Evolutionary conservation across 495 filamentous ascomycete species (phyloP).

Genomic region (Clavariopsis aquatica): DNA sequence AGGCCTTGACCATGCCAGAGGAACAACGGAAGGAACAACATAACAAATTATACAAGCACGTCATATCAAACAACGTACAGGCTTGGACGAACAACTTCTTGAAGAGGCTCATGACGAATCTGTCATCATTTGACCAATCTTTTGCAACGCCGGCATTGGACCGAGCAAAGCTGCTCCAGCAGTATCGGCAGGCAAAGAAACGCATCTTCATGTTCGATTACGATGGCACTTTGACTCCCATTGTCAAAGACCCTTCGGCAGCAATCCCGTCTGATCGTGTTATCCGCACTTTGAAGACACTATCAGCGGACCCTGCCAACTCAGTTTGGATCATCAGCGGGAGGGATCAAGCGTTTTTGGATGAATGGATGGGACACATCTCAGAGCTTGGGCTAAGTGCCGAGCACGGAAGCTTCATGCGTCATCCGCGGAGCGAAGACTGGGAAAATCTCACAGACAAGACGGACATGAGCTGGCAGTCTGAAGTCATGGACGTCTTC

Average conservation of each 20-base stretch:
- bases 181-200: conserved; percentile 69
- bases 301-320: conserved; percentile 78
- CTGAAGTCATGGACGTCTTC: conserved; percentile 76
- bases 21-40: conserved; percentile 61
- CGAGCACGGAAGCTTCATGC: conserved; percentile 93
- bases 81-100: conserved; percentile 78
- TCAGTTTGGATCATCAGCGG: conserved; percentile 98
- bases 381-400: conserved; percentile 82
- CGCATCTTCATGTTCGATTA: conserved; percentile 98
- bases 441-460: conserved; percentile 87
- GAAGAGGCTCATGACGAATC: conserved; percentile 71
- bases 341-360: conserved; percentile 83
- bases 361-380: conserved; percentile 85
- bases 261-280: conserved; percentile 84
- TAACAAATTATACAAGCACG: conserved; percentile 72
- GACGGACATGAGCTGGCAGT: conserved; percentile 86
- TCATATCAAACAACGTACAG: conserved; percentile 78
- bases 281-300: conserved; percentile 71
- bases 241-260: conserved; percentile 82
- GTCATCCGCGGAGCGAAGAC: conserved; percentile 65
- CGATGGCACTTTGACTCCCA: conserved; percentile 95
- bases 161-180: conserved; percentile 63
- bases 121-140: conserved; percentile 72
- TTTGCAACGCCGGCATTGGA: conserved; percentile 80
- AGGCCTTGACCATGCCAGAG: conserved; percentile 70